These are phyloP conservation scores for Puccinia coronata DNA, from an alignment of 1,284 basidiomycete species.

Conservation along the genomic window DNA sequence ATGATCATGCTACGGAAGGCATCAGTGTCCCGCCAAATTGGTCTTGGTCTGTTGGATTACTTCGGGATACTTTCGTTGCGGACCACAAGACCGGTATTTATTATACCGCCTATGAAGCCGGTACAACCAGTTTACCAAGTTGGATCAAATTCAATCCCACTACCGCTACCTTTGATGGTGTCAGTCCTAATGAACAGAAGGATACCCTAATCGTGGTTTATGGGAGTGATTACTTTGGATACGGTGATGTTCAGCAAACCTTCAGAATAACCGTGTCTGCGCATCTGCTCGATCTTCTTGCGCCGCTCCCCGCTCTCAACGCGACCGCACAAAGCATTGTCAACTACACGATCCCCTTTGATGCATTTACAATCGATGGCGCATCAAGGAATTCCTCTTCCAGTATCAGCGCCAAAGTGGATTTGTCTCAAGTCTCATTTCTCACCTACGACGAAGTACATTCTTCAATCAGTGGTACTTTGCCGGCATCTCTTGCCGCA, in stretches of 20 bases:
- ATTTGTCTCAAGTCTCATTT: slow-evolving; percentile 35
- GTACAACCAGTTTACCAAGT: slow-evolving; percentile 39
- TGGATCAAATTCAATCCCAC: slow-evolving; percentile 49
- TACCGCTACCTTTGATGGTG: slow-evolving; percentile 49
- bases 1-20: slow-evolving; percentile 32
- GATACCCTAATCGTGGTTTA: slow-evolving; percentile 42
- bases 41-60: slow-evolving; percentile 47
- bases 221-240: slow-evolving; percentile 48
- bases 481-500: slow-evolving; percentile 26
- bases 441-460: slow-evolving; percentile 26
- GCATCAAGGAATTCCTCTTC: slow-evolving; percentile 10
- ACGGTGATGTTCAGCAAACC: slow-evolving; percentile 43
- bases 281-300: slow-evolving; percentile 32
- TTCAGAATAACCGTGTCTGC: slow-evolving; percentile 40
- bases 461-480: slow-evolving; percentile 31
- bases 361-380: slow-evolving; percentile 34
- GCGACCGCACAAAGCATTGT: slow-evolving; percentile 45
- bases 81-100: slow-evolving; percentile 25
- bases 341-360: slow-evolving; percentile 41
- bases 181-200: slow-evolving; percentile 38
- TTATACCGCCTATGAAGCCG: slow-evolving; percentile 37
- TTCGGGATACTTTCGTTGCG: slow-evolving; percentile 42
- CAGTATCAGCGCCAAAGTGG: slow-evolving; percentile 10
- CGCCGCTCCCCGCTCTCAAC: slow-evolving; percentile 40
- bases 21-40: slow-evolving; percentile 48